Evolutionary conservation across 2,329 filamentous ascomycete genomes (phyloP).

Genomic region (Cercospora brassicicola): DNA sequence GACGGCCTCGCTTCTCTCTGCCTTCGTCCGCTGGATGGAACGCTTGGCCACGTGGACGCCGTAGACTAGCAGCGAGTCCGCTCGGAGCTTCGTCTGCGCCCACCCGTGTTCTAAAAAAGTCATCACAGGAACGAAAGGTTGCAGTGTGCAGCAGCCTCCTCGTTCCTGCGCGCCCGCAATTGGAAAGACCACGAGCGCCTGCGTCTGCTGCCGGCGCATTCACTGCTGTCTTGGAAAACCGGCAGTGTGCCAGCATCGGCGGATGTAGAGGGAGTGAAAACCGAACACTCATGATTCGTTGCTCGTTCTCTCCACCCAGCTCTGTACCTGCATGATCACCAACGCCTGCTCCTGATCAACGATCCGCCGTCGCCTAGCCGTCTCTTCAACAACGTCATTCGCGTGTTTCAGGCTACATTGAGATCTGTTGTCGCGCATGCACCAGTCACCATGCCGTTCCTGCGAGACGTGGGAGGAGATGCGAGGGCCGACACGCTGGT

Average conservation of each 20-base stretch:
- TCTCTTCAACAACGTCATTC: conserved; percentile 6
- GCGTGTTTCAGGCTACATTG: conserved; percentile 12
- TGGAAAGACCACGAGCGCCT: not conserved
- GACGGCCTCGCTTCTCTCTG: not conserved
- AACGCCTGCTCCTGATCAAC: conserved; percentile 4
- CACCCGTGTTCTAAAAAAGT: not conserved
- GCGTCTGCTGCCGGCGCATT: not conserved
- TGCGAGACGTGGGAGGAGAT: not conserved
- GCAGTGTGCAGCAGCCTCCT: not conserved
- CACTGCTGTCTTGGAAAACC: not conserved
- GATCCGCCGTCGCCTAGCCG: not conserved
- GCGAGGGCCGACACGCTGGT: not conserved
- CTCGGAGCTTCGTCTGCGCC: not conserved
- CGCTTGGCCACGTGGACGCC: not conserved
- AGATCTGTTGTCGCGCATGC: conserved; percentile 2
- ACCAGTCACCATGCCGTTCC: not conserved
- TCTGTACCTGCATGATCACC: conserved; percentile 6
- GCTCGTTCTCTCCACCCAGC: not conserved
- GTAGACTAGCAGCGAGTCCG: not conserved
- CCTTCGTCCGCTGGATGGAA: not conserved
- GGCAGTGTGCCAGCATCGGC: not conserved
- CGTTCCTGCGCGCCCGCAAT: not conserved
- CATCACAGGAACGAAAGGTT: not conserved
- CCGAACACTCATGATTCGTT: not conserved
- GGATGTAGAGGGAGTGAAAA: not conserved